A percentile compares a stretch with the other conserved stretches of the same genome.
Evolutionary conservation across 2,329 filamentous ascomycete species (phyloP).

Genomic region (Paramyrothecium roridum): DNA sequence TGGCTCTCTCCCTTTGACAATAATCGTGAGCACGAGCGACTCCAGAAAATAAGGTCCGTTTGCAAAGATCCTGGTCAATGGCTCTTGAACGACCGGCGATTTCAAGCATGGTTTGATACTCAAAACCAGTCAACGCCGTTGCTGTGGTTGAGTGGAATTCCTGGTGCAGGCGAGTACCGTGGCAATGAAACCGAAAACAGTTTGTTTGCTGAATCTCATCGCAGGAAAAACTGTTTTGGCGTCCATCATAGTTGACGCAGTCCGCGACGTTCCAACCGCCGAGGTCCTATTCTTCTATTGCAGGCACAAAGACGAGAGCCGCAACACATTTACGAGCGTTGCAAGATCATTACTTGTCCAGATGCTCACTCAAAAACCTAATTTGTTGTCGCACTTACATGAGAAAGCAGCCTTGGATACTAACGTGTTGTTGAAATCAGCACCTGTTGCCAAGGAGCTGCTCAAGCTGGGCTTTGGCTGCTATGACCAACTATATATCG

Average conservation of each 20-base stretch:
- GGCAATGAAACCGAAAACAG: too few relatives aligned
- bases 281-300: not conserved
- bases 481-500: slow-evolving; percentile 1
- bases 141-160: not conserved
- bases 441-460: not conserved
- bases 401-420: not conserved
- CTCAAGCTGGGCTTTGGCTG: not conserved
- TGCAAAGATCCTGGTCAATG: not conserved
- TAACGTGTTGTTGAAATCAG: not conserved
- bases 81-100: not conserved
- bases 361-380: not conserved
- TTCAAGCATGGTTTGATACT: not conserved
- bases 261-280: not conserved
- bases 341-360: not conserved
- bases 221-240: not conserved
- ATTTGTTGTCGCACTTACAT: not conserved
- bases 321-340: not conserved
- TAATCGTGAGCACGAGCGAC: not conserved
- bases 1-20: not conserved
- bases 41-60: not conserved
- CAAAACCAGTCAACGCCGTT: not conserved
- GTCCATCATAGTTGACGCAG: not conserved
- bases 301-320: not conserved
- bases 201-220: not conserved
- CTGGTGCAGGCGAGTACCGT: not conserved